A percentile compares a stretch with the other conserved stretches of the same genome.
These are phyloP conservation scores for Lichtheimia ramosa DNA, from an alignment of 371 early-diverging fungal genomes.

Conservation along the genomic window DNA sequence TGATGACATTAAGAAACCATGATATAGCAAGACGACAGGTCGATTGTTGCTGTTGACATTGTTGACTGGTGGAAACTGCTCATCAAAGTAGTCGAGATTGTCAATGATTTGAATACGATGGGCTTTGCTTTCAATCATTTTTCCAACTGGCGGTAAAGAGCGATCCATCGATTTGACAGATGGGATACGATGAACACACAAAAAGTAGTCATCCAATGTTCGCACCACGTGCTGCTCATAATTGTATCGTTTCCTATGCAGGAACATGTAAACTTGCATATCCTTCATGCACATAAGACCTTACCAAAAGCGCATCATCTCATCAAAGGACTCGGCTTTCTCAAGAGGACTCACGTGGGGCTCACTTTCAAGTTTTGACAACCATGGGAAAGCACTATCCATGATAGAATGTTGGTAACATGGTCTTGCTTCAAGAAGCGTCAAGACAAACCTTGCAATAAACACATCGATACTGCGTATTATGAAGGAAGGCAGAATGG, in stretches of 20 bases:
- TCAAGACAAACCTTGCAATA: slow-evolving; percentile 35
- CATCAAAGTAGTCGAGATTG: slow-evolving; percentile 31
- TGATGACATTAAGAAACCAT: slow-evolving; percentile 93
- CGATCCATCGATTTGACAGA: slow-evolving; percentile 3
- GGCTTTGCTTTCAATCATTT: slow-evolving; percentile 6
- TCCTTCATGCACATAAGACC: not conserved
- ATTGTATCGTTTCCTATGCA: slow-evolving; percentile 54
- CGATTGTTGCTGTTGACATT: slow-evolving; percentile 15
- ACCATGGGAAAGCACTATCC: slow-evolving; percentile 51
- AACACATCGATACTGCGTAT: slow-evolving; percentile 41
- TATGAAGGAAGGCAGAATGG: slow-evolving; percentile 58
- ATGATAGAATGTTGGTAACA: not conserved
- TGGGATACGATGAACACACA: slow-evolving; percentile 89
- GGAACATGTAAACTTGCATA: not conserved
- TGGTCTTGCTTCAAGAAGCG: not conserved
- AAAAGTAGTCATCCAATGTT: slow-evolving; percentile 86
- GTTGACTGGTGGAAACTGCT: slow-evolving; percentile 12
- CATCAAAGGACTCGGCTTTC: slow-evolving; percentile 60
- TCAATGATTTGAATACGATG: slow-evolving; percentile 31
- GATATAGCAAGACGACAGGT: slow-evolving; percentile 91
- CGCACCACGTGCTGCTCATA: slow-evolving; percentile 84
- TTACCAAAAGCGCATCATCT: slow-evolving; percentile 71
- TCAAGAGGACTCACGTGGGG: slow-evolving; percentile 63
- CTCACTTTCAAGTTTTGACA: slow-evolving; percentile 44
- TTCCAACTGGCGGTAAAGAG: slow-evolving; percentile 1